Percentiles rank a stretch among this genome's conserved stretches.
Evolutionary conservation across 192 early-diverging fungal genomes (phyloP).

Genomic region (Coemansia sp.): DNA sequence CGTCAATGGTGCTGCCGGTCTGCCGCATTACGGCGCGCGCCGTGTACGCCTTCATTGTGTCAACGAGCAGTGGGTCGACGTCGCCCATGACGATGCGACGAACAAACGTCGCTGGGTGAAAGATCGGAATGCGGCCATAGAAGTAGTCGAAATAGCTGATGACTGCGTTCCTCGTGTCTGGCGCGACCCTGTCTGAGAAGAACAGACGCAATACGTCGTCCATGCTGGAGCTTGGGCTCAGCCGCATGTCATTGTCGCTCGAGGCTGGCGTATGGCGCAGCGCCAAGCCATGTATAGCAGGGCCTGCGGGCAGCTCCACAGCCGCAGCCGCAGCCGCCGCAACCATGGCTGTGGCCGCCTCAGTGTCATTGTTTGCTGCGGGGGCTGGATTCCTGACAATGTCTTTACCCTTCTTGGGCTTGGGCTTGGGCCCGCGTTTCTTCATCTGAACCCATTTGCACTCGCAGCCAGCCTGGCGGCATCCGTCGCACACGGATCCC

Average conservation of each 20-base stretch:
- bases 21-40: constrained; percentile 26
- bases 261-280: neutral
- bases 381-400: neutral
- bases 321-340: neutral
- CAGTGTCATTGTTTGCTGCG: neutral
- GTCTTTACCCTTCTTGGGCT: constrained; percentile 5
- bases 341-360: neutral
- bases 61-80: constrained; percentile 39
- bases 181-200: constrained; percentile 22
- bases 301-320: neutral
- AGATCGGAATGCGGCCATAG: constrained; percentile 44
- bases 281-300: neutral
- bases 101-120: constrained; percentile 49
- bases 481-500: constrained; percentile 40
- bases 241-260: neutral
- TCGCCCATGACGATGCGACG: constrained; percentile 32
- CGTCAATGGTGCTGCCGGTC: constrained; percentile 28
- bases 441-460: constrained; percentile 53
- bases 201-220: constrained; percentile 38
- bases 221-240: constrained; percentile 13
- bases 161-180: constrained; percentile 35
- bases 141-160: constrained; percentile 45
- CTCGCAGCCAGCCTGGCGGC: constrained; percentile 44
- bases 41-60: constrained; percentile 41
- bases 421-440: constrained; percentile 49